Evolutionary conservation across 805 yeast genomes (phyloP).

Genomic region (Yamadazyma sp.): DNA sequence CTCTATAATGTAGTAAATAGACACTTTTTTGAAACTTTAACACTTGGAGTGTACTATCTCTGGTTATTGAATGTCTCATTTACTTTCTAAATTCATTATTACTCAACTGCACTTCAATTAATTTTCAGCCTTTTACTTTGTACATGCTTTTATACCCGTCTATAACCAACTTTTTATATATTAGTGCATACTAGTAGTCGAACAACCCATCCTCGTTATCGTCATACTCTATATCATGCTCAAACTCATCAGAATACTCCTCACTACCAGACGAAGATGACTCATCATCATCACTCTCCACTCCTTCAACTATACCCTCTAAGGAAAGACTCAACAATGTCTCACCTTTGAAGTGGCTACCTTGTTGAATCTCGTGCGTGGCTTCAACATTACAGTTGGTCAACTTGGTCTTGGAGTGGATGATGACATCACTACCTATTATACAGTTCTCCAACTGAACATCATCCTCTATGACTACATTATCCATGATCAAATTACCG

Average conservation of each 20-base stretch:
- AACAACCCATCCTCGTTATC: conserved; percentile 56
- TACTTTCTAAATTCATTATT: too few relatives aligned
- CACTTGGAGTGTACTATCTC: too few relatives aligned
- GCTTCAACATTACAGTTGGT: conserved; percentile 87
- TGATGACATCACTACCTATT: conserved; percentile 66
- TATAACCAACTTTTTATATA: too few relatives aligned
- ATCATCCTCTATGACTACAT: conserved; percentile 76
- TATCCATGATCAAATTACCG: conserved; percentile 77
- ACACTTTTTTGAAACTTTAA: too few relatives aligned
- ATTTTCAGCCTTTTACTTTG: too few relatives aligned
- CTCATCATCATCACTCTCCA: conserved; percentile 31
- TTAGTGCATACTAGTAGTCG: conserved; percentile 40
- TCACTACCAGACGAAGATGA: conserved; percentile 30
- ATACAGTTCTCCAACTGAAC: conserved; percentile 82
- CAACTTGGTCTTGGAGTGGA: conserved; percentile 64
- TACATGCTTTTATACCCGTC: too few relatives aligned
- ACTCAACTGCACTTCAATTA: too few relatives aligned
- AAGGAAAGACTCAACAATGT: conserved; percentile 46
- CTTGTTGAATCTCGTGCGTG: conserved; percentile 61
- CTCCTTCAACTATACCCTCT: conserved; percentile 40
- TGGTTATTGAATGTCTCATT: too few relatives aligned
- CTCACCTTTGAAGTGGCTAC: conserved; percentile 57
- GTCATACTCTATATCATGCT: conserved; percentile 49
- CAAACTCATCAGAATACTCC: conserved; percentile 24
- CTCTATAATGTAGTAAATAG: too few relatives aligned